Percentiles rank a stretch among this genome's conserved stretches.
Evolutionary conservation across 345 rosid genomes (phyloP).

Genomic region (Aquilaria sinensis): DNA sequence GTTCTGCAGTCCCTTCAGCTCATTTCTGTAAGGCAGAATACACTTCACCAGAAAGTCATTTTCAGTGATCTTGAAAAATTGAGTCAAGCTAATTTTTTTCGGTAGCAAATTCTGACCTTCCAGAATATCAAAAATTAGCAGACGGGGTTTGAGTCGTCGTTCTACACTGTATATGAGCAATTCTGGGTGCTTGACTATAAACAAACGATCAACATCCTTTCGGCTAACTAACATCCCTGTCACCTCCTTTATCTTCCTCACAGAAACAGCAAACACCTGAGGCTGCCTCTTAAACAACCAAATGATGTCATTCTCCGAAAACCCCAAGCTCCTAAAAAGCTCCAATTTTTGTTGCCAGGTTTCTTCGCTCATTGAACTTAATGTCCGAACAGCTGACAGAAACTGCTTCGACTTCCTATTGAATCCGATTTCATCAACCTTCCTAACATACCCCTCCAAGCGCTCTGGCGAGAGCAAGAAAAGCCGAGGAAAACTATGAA

Average conservation of each 20-base stretch:
- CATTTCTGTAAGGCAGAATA: slow-evolving; percentile 20
- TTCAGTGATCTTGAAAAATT: slow-evolving; percentile 12
- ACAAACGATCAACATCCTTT: slow-evolving; percentile 10
- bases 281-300: slow-evolving; percentile 24
- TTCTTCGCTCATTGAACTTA: slow-evolving; percentile 23
- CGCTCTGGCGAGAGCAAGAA: slow-evolving; percentile 20
- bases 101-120: slow-evolving; percentile 23
- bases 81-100: slow-evolving; percentile 9
- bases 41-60: slow-evolving; percentile 11
- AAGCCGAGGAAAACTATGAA: slow-evolving; percentile 12
- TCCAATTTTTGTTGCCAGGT: slow-evolving; percentile 29
- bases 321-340: slow-evolving; percentile 23
- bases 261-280: slow-evolving; percentile 20
- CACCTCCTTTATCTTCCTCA: slow-evolving; percentile 24
- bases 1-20: slow-evolving; percentile 9
- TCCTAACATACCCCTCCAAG: slow-evolving; percentile 14
- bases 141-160: slow-evolving; percentile 20
- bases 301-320: slow-evolving; percentile 23
- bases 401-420: slow-evolving; percentile 22
- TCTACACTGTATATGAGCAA: slow-evolving; percentile 27
- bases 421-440: slow-evolving; percentile 29
- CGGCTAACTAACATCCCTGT: slow-evolving; percentile 3
- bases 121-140: slow-evolving; percentile 19
- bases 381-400: slow-evolving; percentile 19
- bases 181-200: slow-evolving; percentile 14